These are phyloP conservation scores for Paecilomyces sp. DNA, from an alignment of 2,329 filamentous ascomycete species.

Conservation along the genomic window DNA sequence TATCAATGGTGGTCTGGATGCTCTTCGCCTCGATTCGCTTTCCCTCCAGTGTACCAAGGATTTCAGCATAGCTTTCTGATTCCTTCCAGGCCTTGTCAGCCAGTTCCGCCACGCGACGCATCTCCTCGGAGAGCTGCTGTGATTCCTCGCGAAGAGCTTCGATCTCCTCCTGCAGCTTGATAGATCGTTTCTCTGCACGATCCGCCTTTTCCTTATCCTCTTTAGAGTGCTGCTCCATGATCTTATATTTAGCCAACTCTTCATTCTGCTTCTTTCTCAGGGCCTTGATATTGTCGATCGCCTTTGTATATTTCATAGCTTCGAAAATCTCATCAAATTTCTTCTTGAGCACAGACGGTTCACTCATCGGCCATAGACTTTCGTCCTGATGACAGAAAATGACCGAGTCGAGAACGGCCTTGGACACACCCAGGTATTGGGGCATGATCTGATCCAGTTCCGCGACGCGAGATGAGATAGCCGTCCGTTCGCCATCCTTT, in stretches of 20 bases:
- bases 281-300: conserved; percentile 87
- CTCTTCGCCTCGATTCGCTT: conserved; percentile 69
- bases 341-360: conserved; percentile 78
- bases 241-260: conserved; percentile 64
- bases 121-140: conserved; percentile 47
- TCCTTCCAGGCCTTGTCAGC: conserved; percentile 63
- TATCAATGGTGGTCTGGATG: conserved; percentile 62
- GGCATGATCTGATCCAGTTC: conserved; percentile 82
- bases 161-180: conserved; percentile 57
- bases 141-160: conserved; percentile 55
- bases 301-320: conserved; percentile 92
- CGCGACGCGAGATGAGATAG: conserved; percentile 70
- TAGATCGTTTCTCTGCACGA: conserved; percentile 58
- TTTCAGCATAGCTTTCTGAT: conserved; percentile 64
- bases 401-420: conserved; percentile 83
- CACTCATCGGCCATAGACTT: conserved; percentile 92
- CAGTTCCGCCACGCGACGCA: conserved; percentile 38
- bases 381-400: conserved; percentile 99
- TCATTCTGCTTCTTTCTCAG: conserved; percentile 77
- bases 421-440: conserved; percentile 78
- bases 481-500: conserved; percentile 70
- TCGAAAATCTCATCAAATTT: conserved; percentile 98
- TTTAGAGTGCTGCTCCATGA: conserved; percentile 70
- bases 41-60: conserved; percentile 67
- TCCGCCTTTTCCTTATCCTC: conserved; percentile 79